Evolutionary conservation across 2,329 filamentous ascomycete species (phyloP).

Genomic region (Colletotrichum cereale): DNA sequence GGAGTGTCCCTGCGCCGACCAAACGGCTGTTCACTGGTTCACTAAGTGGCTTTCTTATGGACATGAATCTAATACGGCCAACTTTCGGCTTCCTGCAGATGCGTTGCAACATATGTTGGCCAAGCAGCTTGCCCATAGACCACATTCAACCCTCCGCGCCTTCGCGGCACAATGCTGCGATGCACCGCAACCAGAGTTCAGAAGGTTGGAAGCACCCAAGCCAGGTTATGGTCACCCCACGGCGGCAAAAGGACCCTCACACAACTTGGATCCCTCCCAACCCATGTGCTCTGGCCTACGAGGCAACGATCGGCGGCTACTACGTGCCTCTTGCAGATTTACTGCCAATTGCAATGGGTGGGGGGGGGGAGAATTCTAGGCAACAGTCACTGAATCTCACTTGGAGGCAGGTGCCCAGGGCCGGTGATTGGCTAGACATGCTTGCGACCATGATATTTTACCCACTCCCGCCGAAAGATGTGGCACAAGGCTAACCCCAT

Average conservation of each 20-base stretch:
- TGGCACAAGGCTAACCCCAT: too few species aligned
- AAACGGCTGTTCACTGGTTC: too few species aligned
- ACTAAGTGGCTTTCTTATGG: too few species aligned
- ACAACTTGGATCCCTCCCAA: background rate
- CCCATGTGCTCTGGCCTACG: background rate
- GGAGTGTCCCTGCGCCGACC: too few species aligned
- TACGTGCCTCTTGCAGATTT: background rate
- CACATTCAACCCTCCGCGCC: background rate
- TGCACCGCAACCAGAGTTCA: background rate
- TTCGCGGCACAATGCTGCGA: constrained; percentile 1
- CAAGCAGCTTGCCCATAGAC: background rate
- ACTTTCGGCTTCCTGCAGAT: too few species aligned
- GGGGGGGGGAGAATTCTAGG: background rate
- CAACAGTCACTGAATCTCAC: constrained; percentile 1
- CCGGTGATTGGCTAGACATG: too few species aligned
- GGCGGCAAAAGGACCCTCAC: too few species aligned
- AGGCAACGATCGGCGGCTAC: background rate
- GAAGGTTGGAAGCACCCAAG: background rate
- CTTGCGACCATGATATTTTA: too few species aligned
- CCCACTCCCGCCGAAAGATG: too few species aligned
- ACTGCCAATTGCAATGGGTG: background rate
- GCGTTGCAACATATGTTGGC: too few species aligned
- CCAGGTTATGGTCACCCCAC: background rate
- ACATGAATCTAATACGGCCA: too few species aligned
- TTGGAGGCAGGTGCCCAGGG: background rate